Evolutionary conservation across 2,329 filamentous ascomycete species (phyloP).

Genomic region (Aureobasidium sp.): DNA sequence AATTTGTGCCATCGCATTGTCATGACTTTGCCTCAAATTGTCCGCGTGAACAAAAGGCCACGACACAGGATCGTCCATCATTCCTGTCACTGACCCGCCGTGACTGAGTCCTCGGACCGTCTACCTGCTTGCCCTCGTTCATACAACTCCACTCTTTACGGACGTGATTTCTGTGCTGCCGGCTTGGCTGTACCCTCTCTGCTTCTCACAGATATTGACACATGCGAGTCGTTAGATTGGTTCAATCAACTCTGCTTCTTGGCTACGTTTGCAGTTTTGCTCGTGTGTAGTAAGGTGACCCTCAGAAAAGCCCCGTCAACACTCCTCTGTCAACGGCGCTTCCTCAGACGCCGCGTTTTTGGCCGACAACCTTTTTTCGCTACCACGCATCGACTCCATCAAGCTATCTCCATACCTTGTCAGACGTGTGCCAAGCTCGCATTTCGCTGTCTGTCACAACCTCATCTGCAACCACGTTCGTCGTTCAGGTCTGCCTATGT

Average conservation of each 20-base stretch:
- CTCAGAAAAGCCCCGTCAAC: neutral
- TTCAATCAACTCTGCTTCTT: conserved; percentile 1
- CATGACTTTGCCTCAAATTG: neutral
- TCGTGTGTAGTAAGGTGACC: neutral
- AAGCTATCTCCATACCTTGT: neutral
- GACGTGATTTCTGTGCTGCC: neutral
- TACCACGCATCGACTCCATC: neutral
- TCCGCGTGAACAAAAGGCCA: conserved; percentile 5
- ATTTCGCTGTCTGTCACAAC: neutral
- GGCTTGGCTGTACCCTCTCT: conserved; percentile 9
- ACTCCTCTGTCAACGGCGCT: neutral
- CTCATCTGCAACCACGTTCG: conserved; percentile 9
- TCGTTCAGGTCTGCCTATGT: neutral
- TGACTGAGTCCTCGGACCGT: conserved; percentile 1
- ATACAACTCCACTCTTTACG: conserved; percentile 6
- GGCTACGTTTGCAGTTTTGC: neutral
- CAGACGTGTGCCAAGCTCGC: neutral
- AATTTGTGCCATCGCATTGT: neutral
- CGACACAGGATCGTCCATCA: neutral
- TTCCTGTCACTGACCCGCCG: neutral
- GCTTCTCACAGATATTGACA: conserved; percentile 11
- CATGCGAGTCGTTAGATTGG: neutral
- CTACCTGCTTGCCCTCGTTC: conserved; percentile 5
- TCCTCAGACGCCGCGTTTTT: neutral
- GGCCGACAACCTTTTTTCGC: neutral